phyloP scores from a whole-genome alignment of 208 protist genomes.

The Sergeia podlipaevii region DNA sequence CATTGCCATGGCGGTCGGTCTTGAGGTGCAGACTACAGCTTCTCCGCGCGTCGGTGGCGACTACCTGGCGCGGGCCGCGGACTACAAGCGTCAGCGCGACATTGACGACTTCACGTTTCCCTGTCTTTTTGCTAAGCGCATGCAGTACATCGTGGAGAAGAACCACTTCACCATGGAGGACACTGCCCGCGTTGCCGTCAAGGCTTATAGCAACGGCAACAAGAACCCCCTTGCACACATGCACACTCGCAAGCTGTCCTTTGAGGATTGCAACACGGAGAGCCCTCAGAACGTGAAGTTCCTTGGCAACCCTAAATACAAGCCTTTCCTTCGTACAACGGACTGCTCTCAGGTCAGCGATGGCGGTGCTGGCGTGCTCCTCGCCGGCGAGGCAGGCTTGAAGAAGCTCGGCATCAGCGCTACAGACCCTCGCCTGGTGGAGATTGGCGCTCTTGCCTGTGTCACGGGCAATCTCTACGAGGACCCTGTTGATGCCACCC shows the following conservation, averaged over 20 bases:
- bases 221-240: conserved; percentile 91
- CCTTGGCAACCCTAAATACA: conserved; percentile 82
- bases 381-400: conserved; percentile 80
- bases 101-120: conserved; percentile 93
- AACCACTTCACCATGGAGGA: conserved; percentile 86
- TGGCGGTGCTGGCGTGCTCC: conserved; percentile 74
- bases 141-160: conserved; percentile 71
- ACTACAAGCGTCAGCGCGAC: conserved; percentile 82
- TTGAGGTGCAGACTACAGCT: conserved; percentile 88
- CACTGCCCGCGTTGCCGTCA: conserved; percentile 78
- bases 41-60: conserved; percentile 75
- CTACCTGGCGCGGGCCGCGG: conserved; percentile 85
- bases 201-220: conserved; percentile 88
- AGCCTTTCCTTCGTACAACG: conserved; percentile 69
- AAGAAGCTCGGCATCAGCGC: conserved; percentile 64
- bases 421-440: conserved; percentile 61
- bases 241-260: conserved; percentile 61
- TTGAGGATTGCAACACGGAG: conserved; percentile 58
- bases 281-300: conserved; percentile 74
- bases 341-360: conserved; percentile 93
- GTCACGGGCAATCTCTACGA: conserved; percentile 77
- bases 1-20: conserved; percentile 74
- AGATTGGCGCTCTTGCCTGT: conserved; percentile 62
- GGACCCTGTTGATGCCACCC: conserved; percentile 57
- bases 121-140: conserved; percentile 86